These are phyloP conservation scores for Colletotrichum filicis DNA, from an alignment of 2,329 filamentous ascomycete genomes.

Conservation along the genomic window DNA sequence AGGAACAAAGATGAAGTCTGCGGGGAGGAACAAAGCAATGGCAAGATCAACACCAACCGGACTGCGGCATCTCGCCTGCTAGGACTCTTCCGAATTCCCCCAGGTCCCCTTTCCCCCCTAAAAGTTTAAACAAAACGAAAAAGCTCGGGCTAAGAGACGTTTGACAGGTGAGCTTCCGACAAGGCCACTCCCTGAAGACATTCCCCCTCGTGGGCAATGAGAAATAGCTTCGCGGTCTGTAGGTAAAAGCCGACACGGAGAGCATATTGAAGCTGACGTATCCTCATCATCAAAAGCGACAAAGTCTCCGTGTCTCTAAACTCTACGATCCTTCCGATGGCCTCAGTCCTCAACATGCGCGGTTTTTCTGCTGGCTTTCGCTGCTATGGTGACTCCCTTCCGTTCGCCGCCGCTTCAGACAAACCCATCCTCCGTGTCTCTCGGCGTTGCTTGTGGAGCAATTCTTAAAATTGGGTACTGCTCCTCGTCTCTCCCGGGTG, in stretches of 20 bases:
- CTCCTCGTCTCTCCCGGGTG: neutral
- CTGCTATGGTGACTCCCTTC: neutral
- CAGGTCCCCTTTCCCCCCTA: neutral
- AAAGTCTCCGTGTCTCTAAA: neutral
- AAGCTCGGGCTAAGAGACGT: neutral
- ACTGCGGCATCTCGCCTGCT: neutral
- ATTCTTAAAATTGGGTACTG: neutral
- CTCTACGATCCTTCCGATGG: neutral
- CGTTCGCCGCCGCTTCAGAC: neutral
- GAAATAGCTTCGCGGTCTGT: neutral
- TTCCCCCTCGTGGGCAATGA: neutral
- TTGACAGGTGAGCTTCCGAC: slow-evolving; percentile 6
- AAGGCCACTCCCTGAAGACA: neutral
- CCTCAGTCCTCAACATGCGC: neutral
- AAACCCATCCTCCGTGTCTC: neutral
- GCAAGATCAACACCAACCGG: neutral
- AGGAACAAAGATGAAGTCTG: neutral
- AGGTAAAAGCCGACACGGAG: neutral
- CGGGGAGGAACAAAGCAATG: neutral
- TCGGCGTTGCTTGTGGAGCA: neutral
- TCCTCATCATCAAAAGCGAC: neutral
- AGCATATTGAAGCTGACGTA: neutral
- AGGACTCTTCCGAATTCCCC: neutral
- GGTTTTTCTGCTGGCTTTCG: neutral
- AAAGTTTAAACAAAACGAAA: neutral